These are phyloP conservation scores for Bryum argenteum DNA, from an alignment of 225 moss, liverwort and hornwort species.

Conservation along the genomic window DNA sequence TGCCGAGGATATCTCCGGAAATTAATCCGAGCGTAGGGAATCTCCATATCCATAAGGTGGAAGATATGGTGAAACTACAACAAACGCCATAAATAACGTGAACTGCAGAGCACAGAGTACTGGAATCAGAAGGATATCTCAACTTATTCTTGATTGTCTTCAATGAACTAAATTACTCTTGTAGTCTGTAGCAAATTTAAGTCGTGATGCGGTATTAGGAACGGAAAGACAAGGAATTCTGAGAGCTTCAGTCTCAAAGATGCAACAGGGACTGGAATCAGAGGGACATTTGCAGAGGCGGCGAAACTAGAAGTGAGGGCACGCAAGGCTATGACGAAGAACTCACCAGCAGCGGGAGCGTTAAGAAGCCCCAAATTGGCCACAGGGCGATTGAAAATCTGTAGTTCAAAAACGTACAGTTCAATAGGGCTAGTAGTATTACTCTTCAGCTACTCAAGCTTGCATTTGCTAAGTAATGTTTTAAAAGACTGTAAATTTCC, in stretches of 20 bases:
- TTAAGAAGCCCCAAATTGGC: conserved; percentile 97
- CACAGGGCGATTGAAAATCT: conserved; percentile 84
- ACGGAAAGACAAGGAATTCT: too few species aligned
- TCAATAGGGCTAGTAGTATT: background rate
- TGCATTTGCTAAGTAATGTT: background rate
- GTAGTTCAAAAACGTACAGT: conserved; percentile 13
- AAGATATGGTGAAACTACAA: conserved; percentile 86
- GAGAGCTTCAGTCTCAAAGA: conserved; percentile 10
- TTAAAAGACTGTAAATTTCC: background rate
- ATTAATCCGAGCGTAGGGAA: conserved; percentile 48
- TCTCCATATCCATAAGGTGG: conserved; percentile 77
- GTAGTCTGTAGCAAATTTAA: too few species aligned
- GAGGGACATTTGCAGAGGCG: background rate
- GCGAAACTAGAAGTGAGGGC: background rate
- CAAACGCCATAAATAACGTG: conserved; percentile 95
- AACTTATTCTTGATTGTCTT: too few species aligned
- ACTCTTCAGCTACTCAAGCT: background rate
- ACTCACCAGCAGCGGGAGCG: conserved; percentile 81
- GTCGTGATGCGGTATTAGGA: too few species aligned
- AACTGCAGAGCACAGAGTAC: conserved; percentile 55
- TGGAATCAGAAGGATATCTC: background rate
- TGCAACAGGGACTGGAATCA: background rate
- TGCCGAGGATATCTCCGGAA: conserved; percentile 9
- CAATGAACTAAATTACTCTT: too few species aligned
- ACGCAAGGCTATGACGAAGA: background rate